Percentiles rank a stretch among this genome's conserved stretches.
Conservation (phyloP, 805 yeast genomes). For the Millerago galiae region DNA sequence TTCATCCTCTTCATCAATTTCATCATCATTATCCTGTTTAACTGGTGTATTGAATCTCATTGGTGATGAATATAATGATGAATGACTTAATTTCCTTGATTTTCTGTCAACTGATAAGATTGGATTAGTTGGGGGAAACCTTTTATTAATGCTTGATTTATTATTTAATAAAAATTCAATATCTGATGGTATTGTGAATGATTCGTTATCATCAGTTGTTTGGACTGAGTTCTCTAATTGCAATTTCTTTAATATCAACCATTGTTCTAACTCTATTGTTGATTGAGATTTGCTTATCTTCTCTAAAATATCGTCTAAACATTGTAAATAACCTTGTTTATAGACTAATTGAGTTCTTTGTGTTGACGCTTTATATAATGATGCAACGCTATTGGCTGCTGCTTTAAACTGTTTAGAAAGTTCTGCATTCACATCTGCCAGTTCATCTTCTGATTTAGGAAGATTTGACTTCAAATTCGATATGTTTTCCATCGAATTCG, state of each 20-base stretch:
- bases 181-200: conserved; percentile 9
- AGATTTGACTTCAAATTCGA: conserved; percentile 51
- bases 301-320: conserved; percentile 49
- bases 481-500: conserved; percentile 39
- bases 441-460: conserved; percentile 43
- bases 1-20: neutral
- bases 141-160: conserved; percentile 3
- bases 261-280: conserved; percentile 38
- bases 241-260: conserved; percentile 43
- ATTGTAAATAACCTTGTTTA: conserved; percentile 55
- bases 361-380: conserved; percentile 53
- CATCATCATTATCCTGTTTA: neutral
- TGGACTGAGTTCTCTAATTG: conserved; percentile 26
- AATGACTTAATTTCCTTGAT: neutral
- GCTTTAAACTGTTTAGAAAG: conserved; percentile 58
- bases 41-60: neutral
- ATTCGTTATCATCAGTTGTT: neutral
- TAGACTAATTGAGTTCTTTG: conserved; percentile 39
- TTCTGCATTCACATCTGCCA: conserved; percentile 42
- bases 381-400: conserved; percentile 68
- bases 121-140: conserved; percentile 20
- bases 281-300: neutral
- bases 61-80: neutral
- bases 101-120: conserved; percentile 9
- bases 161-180: conserved; percentile 12